These are phyloP conservation scores for Hygrophoropsis aurantiaca DNA, from an alignment of 768 basidiomycete species.

Conservation along the genomic window DNA sequence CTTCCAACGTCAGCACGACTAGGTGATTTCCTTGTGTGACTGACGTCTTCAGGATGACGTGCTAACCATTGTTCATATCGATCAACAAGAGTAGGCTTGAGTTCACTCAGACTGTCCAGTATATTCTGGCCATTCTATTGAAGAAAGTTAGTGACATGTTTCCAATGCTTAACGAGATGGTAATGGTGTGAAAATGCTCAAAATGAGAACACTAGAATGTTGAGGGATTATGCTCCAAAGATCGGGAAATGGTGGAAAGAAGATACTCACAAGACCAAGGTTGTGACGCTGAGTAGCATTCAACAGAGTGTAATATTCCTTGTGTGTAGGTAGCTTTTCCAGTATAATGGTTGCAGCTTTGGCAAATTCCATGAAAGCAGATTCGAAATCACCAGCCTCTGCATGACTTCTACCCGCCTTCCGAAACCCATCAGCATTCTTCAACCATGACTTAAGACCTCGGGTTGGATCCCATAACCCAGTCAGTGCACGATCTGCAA, in stretches of 20 bases:
- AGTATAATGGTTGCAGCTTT: constrained; percentile 76
- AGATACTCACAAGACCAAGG: constrained; percentile 61
- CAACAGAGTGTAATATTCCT: constrained; percentile 59
- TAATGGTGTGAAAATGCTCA: background rate
- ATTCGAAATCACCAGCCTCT: constrained; percentile 58
- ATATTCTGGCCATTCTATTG: constrained; percentile 74
- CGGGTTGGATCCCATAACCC: constrained; percentile 56
- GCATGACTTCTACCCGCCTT: constrained; percentile 49
- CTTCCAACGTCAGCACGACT: constrained; percentile 9
- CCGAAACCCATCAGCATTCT: constrained; percentile 62
- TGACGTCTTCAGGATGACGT: constrained; percentile 39
- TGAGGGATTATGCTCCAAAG: background rate
- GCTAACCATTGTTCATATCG: constrained; percentile 62
- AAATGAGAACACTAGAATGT: background rate
- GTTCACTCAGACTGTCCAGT: constrained; percentile 58
- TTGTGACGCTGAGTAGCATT: constrained; percentile 61
- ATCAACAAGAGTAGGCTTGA: constrained; percentile 65
- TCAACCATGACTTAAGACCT: constrained; percentile 66
- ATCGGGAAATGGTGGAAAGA: constrained; percentile 6
- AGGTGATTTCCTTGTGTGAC: constrained; percentile 13
- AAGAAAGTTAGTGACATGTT: constrained; percentile 7
- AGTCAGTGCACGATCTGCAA: constrained; percentile 60
- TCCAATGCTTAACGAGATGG: no score
- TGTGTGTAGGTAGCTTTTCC: constrained; percentile 74
- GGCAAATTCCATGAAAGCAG: constrained; percentile 71